Base-by-base conservation (phyloP, 257 asterid genomes). In the Cynanchum wilfordii region DNA sequence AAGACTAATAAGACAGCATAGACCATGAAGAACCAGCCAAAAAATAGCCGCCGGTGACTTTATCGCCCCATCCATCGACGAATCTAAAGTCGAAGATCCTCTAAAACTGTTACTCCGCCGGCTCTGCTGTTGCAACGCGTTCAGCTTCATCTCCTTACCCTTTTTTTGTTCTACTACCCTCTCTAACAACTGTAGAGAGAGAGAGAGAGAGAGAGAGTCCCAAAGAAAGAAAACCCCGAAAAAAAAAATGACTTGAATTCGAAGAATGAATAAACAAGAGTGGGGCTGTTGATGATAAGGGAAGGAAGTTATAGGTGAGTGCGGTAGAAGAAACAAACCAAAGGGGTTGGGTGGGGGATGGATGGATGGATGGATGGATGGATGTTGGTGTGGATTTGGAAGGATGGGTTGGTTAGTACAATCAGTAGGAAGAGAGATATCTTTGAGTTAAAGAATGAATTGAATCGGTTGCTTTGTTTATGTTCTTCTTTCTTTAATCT, bases 81-180 rank as follows among this genome's bases (percentile, higher is more conserved):
- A 79, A 66, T 94, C 97, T 50, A 87, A 76, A 69, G 91, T 83
- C 75, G 90, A 79, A 0, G 96, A 66, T 20, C 76, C 89, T 49
- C 98, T 83, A 81, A 89, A 91, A 74, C 89, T 91, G 84, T 86
- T 87, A 79, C 87, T 86, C 79, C 98, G 93, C 77, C 97, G 95
- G 70, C 79, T 78, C 71, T 92, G 96, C 87, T 87, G 97, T 82
- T 91, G 99, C 79, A 90, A 79, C 82, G 89, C 89, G 82, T 90
- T 69, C 52, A 90, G 83, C 86, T 94, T 95, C 96, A 87, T 91
- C 84, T 96, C 86, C 84, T 56, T 55, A 36, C 86, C 89, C 88
- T 58, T 67, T 40, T 2, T 10, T 22, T 55, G 10, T 77, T 16
- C 69, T 33, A 40, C 47, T 56, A 54, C 76, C 20, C 70, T 66